Percentiles rank a stretch among this genome's conserved stretches.
phyloP scores from a whole-genome alignment of 352 stramenopile genomes.

The Pythium oligandrum region DNA sequence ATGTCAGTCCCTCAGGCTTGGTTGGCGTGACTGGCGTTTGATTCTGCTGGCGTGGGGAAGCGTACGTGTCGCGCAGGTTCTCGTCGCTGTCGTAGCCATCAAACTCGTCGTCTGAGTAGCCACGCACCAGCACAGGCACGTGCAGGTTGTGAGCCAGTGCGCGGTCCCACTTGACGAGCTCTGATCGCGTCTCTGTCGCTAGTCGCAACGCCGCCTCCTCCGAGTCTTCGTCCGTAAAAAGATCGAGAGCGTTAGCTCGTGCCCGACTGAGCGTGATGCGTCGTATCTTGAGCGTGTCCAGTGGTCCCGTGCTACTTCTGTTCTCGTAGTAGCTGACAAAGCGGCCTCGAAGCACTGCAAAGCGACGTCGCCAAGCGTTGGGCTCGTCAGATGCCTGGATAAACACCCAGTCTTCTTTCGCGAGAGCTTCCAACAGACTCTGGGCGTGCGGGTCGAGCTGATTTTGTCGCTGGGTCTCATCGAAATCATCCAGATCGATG shows the following conservation, averaged over 20 bases:
- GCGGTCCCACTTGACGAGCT: conserved; percentile 38
- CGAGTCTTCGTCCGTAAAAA: conserved; percentile 17
- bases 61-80: too few relatives aligned
- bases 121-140: conserved; percentile 5
- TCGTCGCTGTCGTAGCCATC: conserved; percentile 1
- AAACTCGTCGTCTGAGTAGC: background rate
- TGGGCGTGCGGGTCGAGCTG: conserved; percentile 3
- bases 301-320: conserved; percentile 14
- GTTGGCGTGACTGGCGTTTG: background rate
- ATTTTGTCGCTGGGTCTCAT: conserved; percentile 5
- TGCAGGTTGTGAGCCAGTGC: conserved; percentile 18
- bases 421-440: background rate
- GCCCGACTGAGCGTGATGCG: conserved; percentile 25
- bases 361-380: conserved; percentile 50
- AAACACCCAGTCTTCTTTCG: conserved; percentile 15
- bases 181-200: conserved; percentile 23
- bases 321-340: conserved; percentile 49
- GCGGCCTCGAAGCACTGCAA: conserved; percentile 40
- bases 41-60: too few relatives aligned
- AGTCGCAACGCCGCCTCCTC: conserved; percentile 18
- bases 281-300: conserved; percentile 26
- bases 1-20: too few relatives aligned
- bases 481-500: conserved; percentile 4
- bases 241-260: conserved; percentile 27
- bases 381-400: conserved; percentile 26